A percentile compares a stretch with the other conserved stretches of the same genome.
Evolutionary conservation across 192 early-diverging fungal genomes (phyloP).

Genomic region (Entomortierella parvispora): DNA sequence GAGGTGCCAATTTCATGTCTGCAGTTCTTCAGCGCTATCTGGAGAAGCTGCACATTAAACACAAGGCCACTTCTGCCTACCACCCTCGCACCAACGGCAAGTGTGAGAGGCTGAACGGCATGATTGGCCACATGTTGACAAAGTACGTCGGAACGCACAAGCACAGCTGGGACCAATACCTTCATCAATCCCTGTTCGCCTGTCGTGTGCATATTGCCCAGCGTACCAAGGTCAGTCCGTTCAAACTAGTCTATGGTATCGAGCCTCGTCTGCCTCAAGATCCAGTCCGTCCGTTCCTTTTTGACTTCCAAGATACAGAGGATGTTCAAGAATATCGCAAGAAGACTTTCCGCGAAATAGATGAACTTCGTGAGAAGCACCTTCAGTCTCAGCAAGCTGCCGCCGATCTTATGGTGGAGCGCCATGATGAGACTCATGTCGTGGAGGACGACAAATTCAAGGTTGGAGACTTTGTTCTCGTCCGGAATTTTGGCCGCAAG

Average conservation of each 20-base stretch:
- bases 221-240: slow-evolving; percentile 11
- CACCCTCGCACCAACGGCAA: slow-evolving; percentile 21
- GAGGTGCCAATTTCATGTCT: slow-evolving; percentile 23
- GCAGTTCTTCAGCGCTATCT: slow-evolving; percentile 1
- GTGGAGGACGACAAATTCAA: not conserved
- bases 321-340: not conserved
- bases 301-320: not conserved
- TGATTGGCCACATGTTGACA: not conserved
- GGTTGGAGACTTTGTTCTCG: not conserved
- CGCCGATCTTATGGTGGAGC: not conserved
- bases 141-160: slow-evolving; percentile 14
- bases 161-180: slow-evolving; percentile 25
- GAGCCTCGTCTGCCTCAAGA: slow-evolving; percentile 25
- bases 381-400: not conserved
- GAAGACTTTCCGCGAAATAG: no score
- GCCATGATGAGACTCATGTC: not conserved
- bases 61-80: slow-evolving; percentile 16
- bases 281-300: slow-evolving; percentile 12
- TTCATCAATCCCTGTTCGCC: slow-evolving; percentile 12
- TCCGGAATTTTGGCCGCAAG: not conserved
- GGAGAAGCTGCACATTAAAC: slow-evolving; percentile 6
- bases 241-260: slow-evolving; percentile 26
- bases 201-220: slow-evolving; percentile 3
- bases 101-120: slow-evolving; percentile 17
- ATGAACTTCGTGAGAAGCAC: not conserved